Percentiles rank a stretch among this genome's conserved stretches.
phyloP scores from a whole-genome alignment of 1,284 basidiomycete species.

The Termitomyces sp. region DNA sequence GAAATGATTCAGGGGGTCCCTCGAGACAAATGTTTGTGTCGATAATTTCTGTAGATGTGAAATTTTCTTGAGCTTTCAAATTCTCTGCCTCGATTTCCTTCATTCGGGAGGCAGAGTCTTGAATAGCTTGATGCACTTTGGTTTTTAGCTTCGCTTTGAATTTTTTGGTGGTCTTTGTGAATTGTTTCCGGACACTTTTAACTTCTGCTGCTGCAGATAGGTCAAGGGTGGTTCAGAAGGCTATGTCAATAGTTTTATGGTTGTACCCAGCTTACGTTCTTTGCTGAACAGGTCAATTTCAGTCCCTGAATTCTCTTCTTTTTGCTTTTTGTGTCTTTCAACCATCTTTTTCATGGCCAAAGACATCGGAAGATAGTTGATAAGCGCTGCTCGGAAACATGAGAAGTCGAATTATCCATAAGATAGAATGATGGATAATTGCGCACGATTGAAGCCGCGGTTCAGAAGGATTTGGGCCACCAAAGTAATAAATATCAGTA shows the following conservation, averaged over 20 bases:
- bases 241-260: background rate
- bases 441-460: background rate
- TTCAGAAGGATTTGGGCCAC: slow-evolving; percentile 1
- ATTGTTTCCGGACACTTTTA: background rate
- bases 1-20: background rate
- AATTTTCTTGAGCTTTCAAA: background rate
- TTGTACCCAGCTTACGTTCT: background rate
- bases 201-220: background rate
- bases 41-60: background rate
- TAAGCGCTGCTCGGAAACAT: slow-evolving; percentile 35
- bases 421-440: background rate
- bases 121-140: background rate
- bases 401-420: background rate
- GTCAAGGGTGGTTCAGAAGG: background rate
- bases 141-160: background rate
- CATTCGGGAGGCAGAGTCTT: background rate
- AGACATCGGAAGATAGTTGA: slow-evolving; percentile 54
- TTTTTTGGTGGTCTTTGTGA: background rate
- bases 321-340: slow-evolving; percentile 32
- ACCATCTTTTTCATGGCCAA: slow-evolving; percentile 52
- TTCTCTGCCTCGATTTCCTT: background rate
- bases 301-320: slow-evolving; percentile 19
- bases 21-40: background rate
- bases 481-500: background rate
- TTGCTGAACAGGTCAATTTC: slow-evolving; percentile 2